These are phyloP conservation scores for Irpex sp. DNA, from an alignment of 1,284 basidiomycete genomes.

Conservation along the genomic window DNA sequence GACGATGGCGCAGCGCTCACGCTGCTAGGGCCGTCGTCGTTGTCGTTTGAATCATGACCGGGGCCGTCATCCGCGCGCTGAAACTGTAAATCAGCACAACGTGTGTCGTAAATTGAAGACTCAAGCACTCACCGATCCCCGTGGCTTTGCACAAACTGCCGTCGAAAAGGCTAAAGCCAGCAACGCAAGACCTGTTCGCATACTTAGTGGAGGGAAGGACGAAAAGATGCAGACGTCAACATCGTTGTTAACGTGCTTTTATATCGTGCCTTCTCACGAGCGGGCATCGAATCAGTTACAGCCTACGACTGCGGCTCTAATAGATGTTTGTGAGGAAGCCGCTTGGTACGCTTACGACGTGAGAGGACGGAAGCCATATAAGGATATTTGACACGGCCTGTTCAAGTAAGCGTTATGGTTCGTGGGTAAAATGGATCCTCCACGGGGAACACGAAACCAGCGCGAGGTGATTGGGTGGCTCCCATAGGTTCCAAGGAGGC, in stretches of 20 bases:
- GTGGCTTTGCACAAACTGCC: background rate
- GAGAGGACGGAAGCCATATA: background rate
- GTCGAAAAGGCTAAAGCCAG: background rate
- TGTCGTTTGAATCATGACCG: background rate
- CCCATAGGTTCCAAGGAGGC: background rate
- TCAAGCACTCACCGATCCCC: background rate
- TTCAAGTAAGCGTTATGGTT: background rate
- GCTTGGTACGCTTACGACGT: background rate
- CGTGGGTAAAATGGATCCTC: background rate
- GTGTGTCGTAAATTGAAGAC: background rate
- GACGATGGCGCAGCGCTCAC: background rate
- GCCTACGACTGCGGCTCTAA: background rate
- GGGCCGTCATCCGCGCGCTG: background rate
- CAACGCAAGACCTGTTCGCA: background rate
- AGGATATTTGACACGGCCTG: background rate
- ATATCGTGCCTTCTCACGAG: background rate
- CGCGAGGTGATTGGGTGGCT: background rate
- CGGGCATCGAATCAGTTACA: background rate
- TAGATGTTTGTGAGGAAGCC: background rate
- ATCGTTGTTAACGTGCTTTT: background rate
- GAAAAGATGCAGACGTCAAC: background rate
- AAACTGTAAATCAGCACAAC: no score
- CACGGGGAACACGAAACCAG: background rate
- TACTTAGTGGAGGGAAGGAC: background rate
- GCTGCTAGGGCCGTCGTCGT: background rate